Conservation (phyloP, 1,284 basidiomycete species). For the Albatrellus sp. region DNA sequence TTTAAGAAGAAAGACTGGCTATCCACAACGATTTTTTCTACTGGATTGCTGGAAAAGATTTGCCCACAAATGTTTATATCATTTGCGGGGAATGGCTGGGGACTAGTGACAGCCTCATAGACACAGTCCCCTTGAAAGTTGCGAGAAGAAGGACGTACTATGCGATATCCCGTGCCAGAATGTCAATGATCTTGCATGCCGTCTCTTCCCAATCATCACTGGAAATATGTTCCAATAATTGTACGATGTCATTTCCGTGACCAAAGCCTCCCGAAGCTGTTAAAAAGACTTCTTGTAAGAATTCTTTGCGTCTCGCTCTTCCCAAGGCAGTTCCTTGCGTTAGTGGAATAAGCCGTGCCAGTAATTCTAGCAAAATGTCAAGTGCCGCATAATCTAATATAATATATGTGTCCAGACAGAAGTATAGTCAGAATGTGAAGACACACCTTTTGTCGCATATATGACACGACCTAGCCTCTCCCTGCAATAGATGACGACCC, state of each 20-base stretch:
- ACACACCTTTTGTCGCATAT: conserved; percentile 20
- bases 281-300: conserved; percentile 39
- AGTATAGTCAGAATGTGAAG: background rate
- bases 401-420: background rate
- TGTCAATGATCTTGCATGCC: conserved; percentile 31
- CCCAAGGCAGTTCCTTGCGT: conserved; percentile 21
- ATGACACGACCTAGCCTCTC: conserved; percentile 19
- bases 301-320: conserved; percentile 26
- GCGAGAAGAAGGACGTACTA: conserved; percentile 27
- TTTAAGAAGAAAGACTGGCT: conserved; percentile 37
- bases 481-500: conserved; percentile 6
- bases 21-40: conserved; percentile 39
- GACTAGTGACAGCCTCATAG: conserved; percentile 23
- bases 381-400: conserved; percentile 39
- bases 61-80: conserved; percentile 27
- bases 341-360: conserved; percentile 43
- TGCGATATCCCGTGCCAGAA: conserved; percentile 33
- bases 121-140: background rate
- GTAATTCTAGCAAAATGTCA: conserved; percentile 42
- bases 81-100: conserved; percentile 42
- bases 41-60: conserved; percentile 20
- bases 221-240: conserved; percentile 28
- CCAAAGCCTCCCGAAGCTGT: conserved; percentile 8
- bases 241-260: conserved; percentile 23
- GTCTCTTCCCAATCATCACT: conserved; percentile 41